A percentile compares a stretch with the other conserved stretches of the same genome.
phyloP scores from a whole-genome alignment of 2,329 filamentous ascomycete genomes.

The Stemphylium beticola region DNA sequence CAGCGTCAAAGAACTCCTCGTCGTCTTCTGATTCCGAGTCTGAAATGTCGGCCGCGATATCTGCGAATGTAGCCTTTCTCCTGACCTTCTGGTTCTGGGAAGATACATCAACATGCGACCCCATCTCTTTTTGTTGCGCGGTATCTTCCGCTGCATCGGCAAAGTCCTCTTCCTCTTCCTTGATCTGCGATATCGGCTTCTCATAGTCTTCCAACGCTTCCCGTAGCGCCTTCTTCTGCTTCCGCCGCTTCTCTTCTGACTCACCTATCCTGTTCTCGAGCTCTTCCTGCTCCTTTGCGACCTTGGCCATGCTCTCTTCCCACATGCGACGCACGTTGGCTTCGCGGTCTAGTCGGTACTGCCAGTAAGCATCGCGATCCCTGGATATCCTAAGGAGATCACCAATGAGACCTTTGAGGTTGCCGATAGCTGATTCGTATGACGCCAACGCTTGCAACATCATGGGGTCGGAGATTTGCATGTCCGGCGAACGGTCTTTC shows the following conservation, averaged over 20 bases:
- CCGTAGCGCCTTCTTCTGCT: constrained; percentile 86
- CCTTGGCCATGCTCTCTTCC: constrained; percentile 96
- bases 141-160: constrained; percentile 41
- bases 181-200: constrained; percentile 17
- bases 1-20: constrained; percentile 96
- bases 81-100: constrained; percentile 42
- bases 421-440: constrained; percentile 88
- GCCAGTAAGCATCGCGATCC: constrained; percentile 96
- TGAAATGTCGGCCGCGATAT: constrained; percentile 70
- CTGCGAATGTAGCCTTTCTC: constrained; percentile 70
- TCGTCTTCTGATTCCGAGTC: constrained; percentile 77
- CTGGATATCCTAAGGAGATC: constrained; percentile 90
- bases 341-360: constrained; percentile 90
- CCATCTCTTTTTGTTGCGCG: constrained; percentile 41
- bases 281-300: constrained; percentile 93
- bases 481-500: constrained; percentile 69
- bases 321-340: constrained; percentile 91
- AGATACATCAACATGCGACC: constrained; percentile 24
- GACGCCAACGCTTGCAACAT: constrained; percentile 79
- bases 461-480: constrained; percentile 76
- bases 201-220: constrained; percentile 74
- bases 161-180: constrained; percentile 40
- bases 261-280: constrained; percentile 87
- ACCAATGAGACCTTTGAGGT: constrained; percentile 81
- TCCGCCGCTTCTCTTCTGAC: constrained; percentile 85